These are phyloP conservation scores for Phytophthora lateralis DNA, from an alignment of 352 stramenopile genomes.

Conservation along the genomic window DNA sequence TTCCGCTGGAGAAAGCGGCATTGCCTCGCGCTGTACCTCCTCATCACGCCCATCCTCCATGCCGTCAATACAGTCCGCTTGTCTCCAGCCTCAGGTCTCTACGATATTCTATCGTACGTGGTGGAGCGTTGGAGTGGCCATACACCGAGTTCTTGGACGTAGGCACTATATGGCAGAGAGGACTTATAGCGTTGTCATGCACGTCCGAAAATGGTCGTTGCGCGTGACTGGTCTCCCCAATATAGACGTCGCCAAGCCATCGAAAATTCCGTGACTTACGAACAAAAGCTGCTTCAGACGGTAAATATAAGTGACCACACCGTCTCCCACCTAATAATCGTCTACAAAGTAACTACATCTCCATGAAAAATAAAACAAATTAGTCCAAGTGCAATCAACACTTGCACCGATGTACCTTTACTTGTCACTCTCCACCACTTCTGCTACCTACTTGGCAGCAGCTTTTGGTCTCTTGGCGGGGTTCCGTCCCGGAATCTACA, in stretches of 20 bases:
- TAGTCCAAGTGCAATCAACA: neutral
- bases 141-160: constrained; percentile 14
- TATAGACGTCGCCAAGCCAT: neutral
- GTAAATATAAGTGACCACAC: neutral
- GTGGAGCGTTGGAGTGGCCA: neutral
- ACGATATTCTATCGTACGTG: constrained; percentile 12
- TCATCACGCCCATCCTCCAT: constrained; percentile 16
- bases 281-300: constrained; percentile 1
- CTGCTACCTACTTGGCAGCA: constrained; percentile 23
- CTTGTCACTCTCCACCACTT: no score
- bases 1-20: constrained; percentile 9
- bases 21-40: constrained; percentile 16
- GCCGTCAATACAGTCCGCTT: neutral
- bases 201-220: constrained; percentile 7
- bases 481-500: constrained; percentile 62
- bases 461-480: constrained; percentile 62
- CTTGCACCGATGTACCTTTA: no score
- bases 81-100: constrained; percentile 1
- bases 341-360: neutral
- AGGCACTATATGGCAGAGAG: constrained; percentile 9
- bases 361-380: neutral
- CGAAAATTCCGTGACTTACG: neutral
- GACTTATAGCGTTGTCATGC: constrained; percentile 7
- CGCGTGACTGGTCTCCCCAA: neutral
- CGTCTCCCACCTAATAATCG: neutral